Conservation (phyloP, 2,329 filamentous ascomycete genomes). For the Epichloe sylvatica region DNA sequence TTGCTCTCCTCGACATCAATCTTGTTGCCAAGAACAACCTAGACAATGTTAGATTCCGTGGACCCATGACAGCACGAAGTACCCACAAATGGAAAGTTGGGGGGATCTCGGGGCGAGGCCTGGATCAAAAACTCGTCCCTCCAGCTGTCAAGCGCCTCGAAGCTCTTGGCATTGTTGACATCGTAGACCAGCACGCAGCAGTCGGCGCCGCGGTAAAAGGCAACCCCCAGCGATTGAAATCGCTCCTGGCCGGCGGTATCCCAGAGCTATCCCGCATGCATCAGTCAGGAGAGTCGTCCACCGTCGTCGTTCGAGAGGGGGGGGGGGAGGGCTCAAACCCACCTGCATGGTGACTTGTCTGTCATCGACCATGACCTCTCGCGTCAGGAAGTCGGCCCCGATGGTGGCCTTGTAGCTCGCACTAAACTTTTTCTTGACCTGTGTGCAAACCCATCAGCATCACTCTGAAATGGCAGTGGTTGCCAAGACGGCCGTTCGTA, state of each 20-base stretch:
- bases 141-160: conserved; percentile 97
- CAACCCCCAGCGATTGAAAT: conserved; percentile 92
- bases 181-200: conserved; percentile 97
- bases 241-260: conserved; percentile 95
- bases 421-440: conserved; percentile 99
- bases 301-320: neutral
- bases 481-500: conserved; percentile 33
- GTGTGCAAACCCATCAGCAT: conserved; percentile 9
- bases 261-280: conserved; percentile 56
- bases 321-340: conserved; percentile 13
- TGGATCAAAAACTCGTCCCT: conserved; percentile 96
- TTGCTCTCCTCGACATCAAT: conserved; percentile 98
- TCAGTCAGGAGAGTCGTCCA: neutral
- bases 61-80: neutral
- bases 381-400: conserved; percentile 94
- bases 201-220: conserved; percentile 94
- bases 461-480: neutral
- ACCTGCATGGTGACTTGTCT: conserved; percentile 97
- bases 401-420: conserved; percentile 99
- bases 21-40: conserved; percentile 97
- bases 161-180: conserved; percentile 98
- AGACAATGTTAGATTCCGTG: conserved; percentile 10
- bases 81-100: conserved; percentile 92
- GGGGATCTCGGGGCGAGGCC: conserved; percentile 92
- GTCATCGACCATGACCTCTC: conserved; percentile 95